Evolutionary conservation across 768 basidiomycete genomes (phyloP), one percentile per base, ranked within the genome.

Genomic region (Tricholomella constricta): DNA sequence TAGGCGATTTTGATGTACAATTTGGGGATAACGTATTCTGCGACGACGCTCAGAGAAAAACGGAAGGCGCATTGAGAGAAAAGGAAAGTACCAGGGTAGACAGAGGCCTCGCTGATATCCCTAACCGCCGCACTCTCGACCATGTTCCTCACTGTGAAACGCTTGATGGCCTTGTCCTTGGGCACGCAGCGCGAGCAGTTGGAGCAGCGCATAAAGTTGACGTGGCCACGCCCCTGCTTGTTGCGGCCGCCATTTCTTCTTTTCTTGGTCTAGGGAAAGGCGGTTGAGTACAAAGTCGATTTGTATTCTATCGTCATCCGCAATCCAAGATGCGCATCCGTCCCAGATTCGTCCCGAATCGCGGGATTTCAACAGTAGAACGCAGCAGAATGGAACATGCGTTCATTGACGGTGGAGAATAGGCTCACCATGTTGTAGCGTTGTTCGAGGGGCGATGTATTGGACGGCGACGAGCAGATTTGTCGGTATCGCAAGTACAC

Each of bases 111-210:
- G 69, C 88, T 91, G 70, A 99, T 90, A 79, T 99, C 97, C 59
- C 95, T 83, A 63, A 98, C 92, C 49, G 96, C 96, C 40, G 97
- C 97, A 68, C 91, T 91, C 84, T 98, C 96, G 53, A 99, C 94
- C 92, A 98, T 98, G 86, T 99, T 99, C 76, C 94, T 86, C 68
- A 98, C 96, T 34, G 95, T 97, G 85, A 96, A 96, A 47, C 97
- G 84, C 81, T 97, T 97, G 88, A 98, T 97, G 62, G 96, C 96
- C 84, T 98, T 98, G 82, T 98, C 96, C 83, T 98, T 98, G 63
- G 81, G 88, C 54, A 97, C 94, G 72, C 92, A 94, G 63, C 97
- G 91, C 69, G 93, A 93, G 85, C 97, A 99, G 86, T 99, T 99
- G 62, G 94, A 95, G 84, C 97, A 99, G 66, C 97, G 90, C 70